Conservation (phyloP, 768 basidiomycete genomes). For the Punctularia strigosozonata region DNA sequence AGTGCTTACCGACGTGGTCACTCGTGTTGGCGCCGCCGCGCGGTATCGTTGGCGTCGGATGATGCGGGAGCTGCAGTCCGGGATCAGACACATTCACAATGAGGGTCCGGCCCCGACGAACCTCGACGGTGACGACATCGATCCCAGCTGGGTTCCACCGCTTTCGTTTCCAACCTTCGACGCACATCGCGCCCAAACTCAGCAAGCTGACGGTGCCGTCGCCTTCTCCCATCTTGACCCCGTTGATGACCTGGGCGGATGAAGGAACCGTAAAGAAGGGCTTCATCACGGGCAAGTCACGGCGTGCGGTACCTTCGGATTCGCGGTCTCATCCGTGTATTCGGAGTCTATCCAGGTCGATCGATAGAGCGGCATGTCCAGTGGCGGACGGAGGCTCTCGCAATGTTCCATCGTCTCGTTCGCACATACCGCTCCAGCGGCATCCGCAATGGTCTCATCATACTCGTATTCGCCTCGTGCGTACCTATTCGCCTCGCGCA, state of each 20-base stretch:
- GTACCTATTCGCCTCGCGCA: slow-evolving; percentile 38
- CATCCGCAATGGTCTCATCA: slow-evolving; percentile 43
- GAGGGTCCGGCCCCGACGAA: slow-evolving; percentile 26
- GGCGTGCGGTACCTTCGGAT: slow-evolving; percentile 36
- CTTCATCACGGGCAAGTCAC: neutral
- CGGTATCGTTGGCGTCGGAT: slow-evolving; percentile 56
- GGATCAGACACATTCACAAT: neutral
- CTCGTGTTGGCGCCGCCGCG: slow-evolving; percentile 89
- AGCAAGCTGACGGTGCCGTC: slow-evolving; percentile 87
- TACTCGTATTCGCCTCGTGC: slow-evolving; percentile 57
- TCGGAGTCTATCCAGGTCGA: slow-evolving; percentile 79
- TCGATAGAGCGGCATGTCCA: slow-evolving; percentile 44
- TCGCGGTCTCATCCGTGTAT: slow-evolving; percentile 50
- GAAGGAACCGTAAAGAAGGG: too few relatives aligned
- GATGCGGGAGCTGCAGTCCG: slow-evolving; percentile 57
- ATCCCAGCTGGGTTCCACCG: slow-evolving; percentile 93
- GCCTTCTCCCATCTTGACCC: slow-evolving; percentile 89
- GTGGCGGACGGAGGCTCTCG: slow-evolving; percentile 27
- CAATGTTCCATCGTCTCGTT: slow-evolving; percentile 38
- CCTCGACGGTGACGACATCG: slow-evolving; percentile 77
- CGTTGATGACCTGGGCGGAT: slow-evolving; percentile 47
- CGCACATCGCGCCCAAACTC: slow-evolving; percentile 92
- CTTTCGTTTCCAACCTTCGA: slow-evolving; percentile 83
- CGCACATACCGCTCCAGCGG: slow-evolving; percentile 28
- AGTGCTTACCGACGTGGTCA: slow-evolving; percentile 88